Conservation (phyloP, 768 basidiomycete genomes). For the Nidularia pulvinata region DNA sequence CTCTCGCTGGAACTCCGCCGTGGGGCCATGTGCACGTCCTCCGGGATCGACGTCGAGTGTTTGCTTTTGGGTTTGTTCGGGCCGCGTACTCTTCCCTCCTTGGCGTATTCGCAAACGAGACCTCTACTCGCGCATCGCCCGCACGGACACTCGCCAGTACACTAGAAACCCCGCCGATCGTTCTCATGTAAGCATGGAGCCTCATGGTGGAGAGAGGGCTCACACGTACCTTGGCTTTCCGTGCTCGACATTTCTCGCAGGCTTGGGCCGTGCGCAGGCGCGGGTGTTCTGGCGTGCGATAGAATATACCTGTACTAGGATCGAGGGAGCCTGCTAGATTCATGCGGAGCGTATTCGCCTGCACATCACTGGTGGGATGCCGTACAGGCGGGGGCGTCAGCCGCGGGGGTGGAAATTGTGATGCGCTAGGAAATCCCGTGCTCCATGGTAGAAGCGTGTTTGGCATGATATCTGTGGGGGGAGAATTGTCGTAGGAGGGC, state of each 20-base stretch:
- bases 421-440: not conserved
- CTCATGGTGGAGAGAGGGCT: too few species aligned
- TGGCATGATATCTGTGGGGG: not conserved
- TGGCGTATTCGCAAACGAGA: constrained; percentile 64
- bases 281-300: constrained; percentile 61
- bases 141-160: constrained; percentile 30
- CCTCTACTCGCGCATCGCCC: constrained; percentile 61
- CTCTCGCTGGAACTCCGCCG: too few species aligned
- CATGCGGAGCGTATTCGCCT: constrained; percentile 7
- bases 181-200: not conserved
- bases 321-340: constrained; percentile 63
- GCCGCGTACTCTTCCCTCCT: constrained; percentile 63
- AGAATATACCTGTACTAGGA: constrained; percentile 65
- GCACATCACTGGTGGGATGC: not conserved
- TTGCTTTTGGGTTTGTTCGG: constrained; percentile 54
- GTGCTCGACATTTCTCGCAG: constrained; percentile 70
- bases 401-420: not conserved
- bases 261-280: constrained; percentile 72
- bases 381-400: not conserved
- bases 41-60: not conserved
- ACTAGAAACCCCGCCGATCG: not conserved
- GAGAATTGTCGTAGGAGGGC: not conserved
- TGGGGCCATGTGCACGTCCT: too few species aligned
- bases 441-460: not conserved
- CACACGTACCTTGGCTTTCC: constrained; percentile 69